Percentiles rank a stretch among this genome's conserved stretches.
phyloP scores from a whole-genome alignment of 2,329 filamentous ascomycete genomes.

The Calonectria pteridis region DNA sequence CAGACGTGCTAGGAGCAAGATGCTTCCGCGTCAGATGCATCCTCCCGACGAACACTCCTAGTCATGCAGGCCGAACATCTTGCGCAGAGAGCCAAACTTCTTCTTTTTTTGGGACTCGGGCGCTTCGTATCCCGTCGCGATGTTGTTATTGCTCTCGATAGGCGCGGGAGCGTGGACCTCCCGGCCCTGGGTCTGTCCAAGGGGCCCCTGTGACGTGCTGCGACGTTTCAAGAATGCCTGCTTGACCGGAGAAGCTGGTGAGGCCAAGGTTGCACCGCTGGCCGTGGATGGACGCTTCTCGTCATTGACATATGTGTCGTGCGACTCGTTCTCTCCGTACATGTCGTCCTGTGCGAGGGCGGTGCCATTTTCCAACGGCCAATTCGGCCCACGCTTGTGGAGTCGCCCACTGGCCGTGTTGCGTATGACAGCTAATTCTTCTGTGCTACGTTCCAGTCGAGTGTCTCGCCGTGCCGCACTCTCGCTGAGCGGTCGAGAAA shows the following conservation, averaged over 20 bases:
- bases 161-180: slow-evolving; percentile 1
- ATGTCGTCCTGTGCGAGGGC: slow-evolving; percentile 46
- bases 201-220: slow-evolving; percentile 51
- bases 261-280: slow-evolving; percentile 45
- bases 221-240: slow-evolving; percentile 51
- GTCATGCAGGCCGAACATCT: slow-evolving; percentile 70
- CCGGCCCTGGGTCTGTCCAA: slow-evolving; percentile 30
- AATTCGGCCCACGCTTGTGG: slow-evolving; percentile 48
- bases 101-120: slow-evolving; percentile 63
- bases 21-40: not conserved
- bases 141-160: slow-evolving; percentile 18
- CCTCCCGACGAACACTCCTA: slow-evolving; percentile 43
- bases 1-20: not conserved
- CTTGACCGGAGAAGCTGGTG: slow-evolving; percentile 48
- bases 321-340: slow-evolving; percentile 40
- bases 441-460: slow-evolving; percentile 68
- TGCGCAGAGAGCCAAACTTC: slow-evolving; percentile 76
- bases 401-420: slow-evolving; percentile 46
- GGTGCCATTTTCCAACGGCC: slow-evolving; percentile 52
- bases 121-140: slow-evolving; percentile 21
- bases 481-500: slow-evolving; percentile 67
- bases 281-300: slow-evolving; percentile 52
- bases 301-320: slow-evolving; percentile 43
- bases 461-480: slow-evolving; percentile 73
- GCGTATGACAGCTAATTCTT: slow-evolving; percentile 63